phyloP scores from a whole-genome alignment of 2,329 filamentous ascomycete genomes.

The Talaromyces sp. region DNA sequence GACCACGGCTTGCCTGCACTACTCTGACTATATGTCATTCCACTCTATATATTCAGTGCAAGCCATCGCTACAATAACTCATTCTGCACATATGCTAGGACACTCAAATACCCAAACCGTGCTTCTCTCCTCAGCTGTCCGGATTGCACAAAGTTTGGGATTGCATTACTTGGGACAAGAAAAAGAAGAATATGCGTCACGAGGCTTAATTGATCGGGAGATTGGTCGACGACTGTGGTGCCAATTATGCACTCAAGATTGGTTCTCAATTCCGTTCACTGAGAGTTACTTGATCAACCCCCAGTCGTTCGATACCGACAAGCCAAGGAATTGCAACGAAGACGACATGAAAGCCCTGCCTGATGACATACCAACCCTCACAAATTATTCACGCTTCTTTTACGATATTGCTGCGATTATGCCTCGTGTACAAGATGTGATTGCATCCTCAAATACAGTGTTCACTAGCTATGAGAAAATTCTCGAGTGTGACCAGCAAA shows the following conservation, averaged over 20 bases:
- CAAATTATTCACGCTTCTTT: conserved; percentile 2
- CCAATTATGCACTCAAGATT: conserved; percentile 22
- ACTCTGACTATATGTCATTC: conserved; percentile 7
- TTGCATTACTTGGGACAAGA: conserved; percentile 1
- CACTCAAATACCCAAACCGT: conserved; percentile 5
- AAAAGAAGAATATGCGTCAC: neutral
- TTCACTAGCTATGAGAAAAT: conserved; percentile 35
- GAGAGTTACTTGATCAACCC: conserved; percentile 30
- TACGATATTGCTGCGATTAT: conserved; percentile 18
- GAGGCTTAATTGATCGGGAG: neutral
- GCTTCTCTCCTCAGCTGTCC: neutral
- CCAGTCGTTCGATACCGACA: conserved; percentile 27
- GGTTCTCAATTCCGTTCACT: conserved; percentile 34
- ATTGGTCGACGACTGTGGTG: conserved; percentile 5
- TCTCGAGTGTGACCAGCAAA: conserved; percentile 28
- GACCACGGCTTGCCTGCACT: conserved; percentile 2
- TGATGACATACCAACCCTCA: conserved; percentile 15
- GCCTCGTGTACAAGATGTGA: conserved; percentile 31
- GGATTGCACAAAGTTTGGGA: conserved; percentile 5
- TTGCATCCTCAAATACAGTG: conserved; percentile 25
- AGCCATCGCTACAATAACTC: conserved; percentile 6
- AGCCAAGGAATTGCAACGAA: conserved; percentile 31
- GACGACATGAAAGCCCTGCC: conserved; percentile 15
- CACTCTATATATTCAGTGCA: conserved; percentile 9
- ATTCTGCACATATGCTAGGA: conserved; percentile 5